Evolutionary conservation across 139 green algal species (phyloP), one percentile per base, ranked within the genome.

Genomic region (Mesotaenium endlicherianum): DNA sequence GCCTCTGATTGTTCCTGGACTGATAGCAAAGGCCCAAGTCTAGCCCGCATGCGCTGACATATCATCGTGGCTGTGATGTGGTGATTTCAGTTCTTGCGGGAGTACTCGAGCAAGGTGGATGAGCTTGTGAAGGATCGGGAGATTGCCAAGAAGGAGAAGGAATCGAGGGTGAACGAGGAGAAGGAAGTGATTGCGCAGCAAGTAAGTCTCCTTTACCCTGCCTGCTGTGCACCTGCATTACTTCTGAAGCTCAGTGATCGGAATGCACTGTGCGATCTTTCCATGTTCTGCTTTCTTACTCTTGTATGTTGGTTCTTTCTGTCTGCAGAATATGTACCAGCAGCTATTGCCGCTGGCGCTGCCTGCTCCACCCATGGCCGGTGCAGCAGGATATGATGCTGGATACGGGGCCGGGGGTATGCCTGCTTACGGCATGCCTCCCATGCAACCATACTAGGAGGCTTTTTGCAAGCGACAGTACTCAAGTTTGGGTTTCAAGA

Each of bases 21-120:
- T n/a, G n/a, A n/a, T n/a, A n/a, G n/a, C n/a, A n/a, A n/a, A n/a
- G n/a, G n/a, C n/a, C n/a, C n/a, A n/a, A n/a, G n/a, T n/a, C n/a
- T n/a, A n/a, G n/a, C n/a, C n/a, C n/a, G n/a, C n/a, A n/a, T n/a
- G n/a, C n/a, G n/a, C n/a, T n/a, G n/a, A n/a, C n/a, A n/a, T n/a
- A n/a, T n/a, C n/a, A n/a, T n/a, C n/a, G n/a, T n/a, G n/a, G n/a
- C n/a, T n/a, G n/a, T n/a, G n/a, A n/a, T n/a, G n/a, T n/a, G n/a
- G n/a, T n/a, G n/a, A n/a, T 72, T 72, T 26, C 57, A 88, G 83
- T 90, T 90, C 31, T 42, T 97, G 64, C 93, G 93, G 77, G 95
- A 99, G 70, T 97, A 97, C 88, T 93, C 88, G 1, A 82, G 68
- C 88, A 98, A 98, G 91, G 93, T 97, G 60, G 89, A 94, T 82